Base-by-base conservation (phyloP, 1,284 basidiomycete genomes). In the Meripilus lineatus region DNA sequence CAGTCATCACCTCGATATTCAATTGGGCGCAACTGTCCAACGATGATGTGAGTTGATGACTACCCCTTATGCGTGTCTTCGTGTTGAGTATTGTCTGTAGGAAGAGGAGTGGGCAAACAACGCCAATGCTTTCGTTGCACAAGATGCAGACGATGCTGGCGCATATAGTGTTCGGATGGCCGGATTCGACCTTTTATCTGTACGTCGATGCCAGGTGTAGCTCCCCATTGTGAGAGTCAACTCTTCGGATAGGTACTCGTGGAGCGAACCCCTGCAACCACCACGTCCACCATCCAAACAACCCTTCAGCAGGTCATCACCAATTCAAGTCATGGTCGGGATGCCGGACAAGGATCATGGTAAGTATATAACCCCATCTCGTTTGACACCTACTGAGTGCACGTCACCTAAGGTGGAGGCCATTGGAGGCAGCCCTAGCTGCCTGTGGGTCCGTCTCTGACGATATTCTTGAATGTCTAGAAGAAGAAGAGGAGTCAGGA, bases 141-240 rank as follows among this genome's bases (percentile, higher is more conserved):
- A 97, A 56, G 94, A 97, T 58, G 92, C 97, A 50, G 95, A 97
- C 54, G 93, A 96, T 52, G 84, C 84, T 1, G 77, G 89, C 40
- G 63, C 75, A 0, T 94, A 92, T 60, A 89, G 87, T 49, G 75
- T 93, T 35, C 79, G 95, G 30, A 78, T 91, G 8, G 85, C 89
- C 4, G 84, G 85, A 3, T 84, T 93, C 53, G 95, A 97, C 57
- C 65, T 97, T 22, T 68, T 96, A 32, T 75, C 77, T 32, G 91
- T 94, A 62, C 52, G 77, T 61, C 15, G 32, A 5, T 10, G 32
- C 13, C 13, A 18, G 14, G 18, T 22, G 37, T 30, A 11, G 5
- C 33, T 23, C 23, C 36, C 24, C 14, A 11, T 21, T 18, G 6
- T 36, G 7, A 38, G 38, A 17, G 48, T 54, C 44, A 25, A 30